Percentiles rank a stretch among this genome's conserved stretches.
These are phyloP conservation scores for Paulownia fortunei DNA, from an alignment of 257 asterid genomes.

Conservation along the genomic window DNA sequence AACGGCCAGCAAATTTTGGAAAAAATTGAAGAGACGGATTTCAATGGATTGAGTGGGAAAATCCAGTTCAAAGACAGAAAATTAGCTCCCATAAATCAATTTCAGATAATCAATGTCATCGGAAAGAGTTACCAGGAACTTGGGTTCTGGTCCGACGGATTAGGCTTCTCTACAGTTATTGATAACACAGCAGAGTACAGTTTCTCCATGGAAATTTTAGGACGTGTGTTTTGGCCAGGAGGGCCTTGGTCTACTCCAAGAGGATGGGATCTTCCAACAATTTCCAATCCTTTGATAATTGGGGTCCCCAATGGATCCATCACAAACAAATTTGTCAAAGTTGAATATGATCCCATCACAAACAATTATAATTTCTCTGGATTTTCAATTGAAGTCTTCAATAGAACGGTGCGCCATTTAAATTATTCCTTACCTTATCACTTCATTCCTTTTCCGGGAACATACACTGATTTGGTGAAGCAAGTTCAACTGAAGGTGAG, in stretches of 20 bases:
- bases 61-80: conserved; percentile 26
- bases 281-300: conserved; percentile 28
- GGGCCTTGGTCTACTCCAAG: conserved; percentile 33
- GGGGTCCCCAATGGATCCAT: conserved; percentile 44
- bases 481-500: conserved; percentile 40
- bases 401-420: conserved; percentile 15
- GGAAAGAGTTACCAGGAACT: conserved; percentile 43
- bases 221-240: conserved; percentile 49
- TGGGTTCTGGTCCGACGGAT: conserved; percentile 39
- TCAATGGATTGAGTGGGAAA: conserved; percentile 40
- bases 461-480: conserved; percentile 37
- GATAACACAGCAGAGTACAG: background rate
- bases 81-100: conserved; percentile 28
- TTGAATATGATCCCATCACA: conserved; percentile 26
- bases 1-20: background rate
- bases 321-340: conserved; percentile 36
- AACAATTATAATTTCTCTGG: conserved; percentile 24
- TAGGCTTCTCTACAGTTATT: conserved; percentile 34
- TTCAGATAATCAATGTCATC: conserved; percentile 41
- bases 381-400: conserved; percentile 44
- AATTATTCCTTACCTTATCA: conserved; percentile 21
- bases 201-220: conserved; percentile 35
- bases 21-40: background rate
- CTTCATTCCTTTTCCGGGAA: conserved; percentile 33
- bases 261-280: conserved; percentile 48